These are phyloP conservation scores for Melampsora americana DNA, from an alignment of 1,284 basidiomycete genomes.

Conservation along the genomic window DNA sequence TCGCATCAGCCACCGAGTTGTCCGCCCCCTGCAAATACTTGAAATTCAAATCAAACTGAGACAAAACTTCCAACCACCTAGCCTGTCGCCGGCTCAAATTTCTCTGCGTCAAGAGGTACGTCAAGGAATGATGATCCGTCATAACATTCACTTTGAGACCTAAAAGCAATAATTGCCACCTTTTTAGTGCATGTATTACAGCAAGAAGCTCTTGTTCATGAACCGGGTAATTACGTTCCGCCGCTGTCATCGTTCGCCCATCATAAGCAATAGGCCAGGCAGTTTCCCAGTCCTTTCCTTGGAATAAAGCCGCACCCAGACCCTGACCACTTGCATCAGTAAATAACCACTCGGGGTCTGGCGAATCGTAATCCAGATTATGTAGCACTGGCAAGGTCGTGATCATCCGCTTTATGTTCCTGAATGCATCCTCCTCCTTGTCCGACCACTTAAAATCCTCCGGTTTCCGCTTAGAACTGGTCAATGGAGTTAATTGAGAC, in stretches of 20 bases:
- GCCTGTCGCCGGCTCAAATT: not conserved
- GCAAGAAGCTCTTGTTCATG: constrained; percentile 1
- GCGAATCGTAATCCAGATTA: not conserved
- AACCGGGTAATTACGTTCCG: no score
- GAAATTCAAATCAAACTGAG: not conserved
- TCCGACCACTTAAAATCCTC: not conserved
- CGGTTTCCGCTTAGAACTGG: not conserved
- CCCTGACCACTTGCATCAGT: constrained; percentile 17
- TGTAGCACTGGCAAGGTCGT: constrained; percentile 37
- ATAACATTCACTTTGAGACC: not conserved
- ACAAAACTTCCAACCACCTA: not conserved
- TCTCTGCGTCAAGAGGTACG: not conserved
- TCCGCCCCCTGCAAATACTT: not conserved
- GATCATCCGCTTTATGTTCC: not conserved
- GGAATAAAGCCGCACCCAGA: not conserved
- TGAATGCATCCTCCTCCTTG: not conserved
- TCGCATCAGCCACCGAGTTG: not conserved
- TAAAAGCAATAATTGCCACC: constrained; percentile 1
- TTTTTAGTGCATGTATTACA: not conserved
- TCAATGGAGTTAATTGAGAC: not conserved
- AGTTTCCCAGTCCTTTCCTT: not conserved
- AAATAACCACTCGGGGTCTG: not conserved
- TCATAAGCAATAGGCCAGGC: constrained; percentile 6
- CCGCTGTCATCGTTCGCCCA: not conserved
- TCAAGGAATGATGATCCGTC: constrained; percentile 1